These are phyloP conservation scores for Fusarium sp. DNA, from an alignment of 2,329 filamentous ascomycete species.

Conservation along the genomic window DNA sequence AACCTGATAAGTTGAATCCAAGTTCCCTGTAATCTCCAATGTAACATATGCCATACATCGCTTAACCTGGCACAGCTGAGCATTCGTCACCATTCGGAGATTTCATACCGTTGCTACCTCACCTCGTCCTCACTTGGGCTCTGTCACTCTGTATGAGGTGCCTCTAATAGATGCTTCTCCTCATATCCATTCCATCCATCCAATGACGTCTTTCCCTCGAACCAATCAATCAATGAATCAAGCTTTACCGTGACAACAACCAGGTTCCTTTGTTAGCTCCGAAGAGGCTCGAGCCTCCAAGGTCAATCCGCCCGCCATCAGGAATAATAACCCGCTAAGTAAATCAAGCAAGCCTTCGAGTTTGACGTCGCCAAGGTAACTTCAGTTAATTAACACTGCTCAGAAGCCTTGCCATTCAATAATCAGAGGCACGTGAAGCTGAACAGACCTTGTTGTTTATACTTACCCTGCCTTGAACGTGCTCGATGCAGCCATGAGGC, in stretches of 20 bases:
- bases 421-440: background rate
- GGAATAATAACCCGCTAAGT: background rate
- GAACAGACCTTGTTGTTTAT: background rate
- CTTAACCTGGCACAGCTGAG: background rate
- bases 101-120: background rate
- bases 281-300: background rate
- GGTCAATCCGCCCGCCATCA: background rate
- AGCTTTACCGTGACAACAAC: background rate
- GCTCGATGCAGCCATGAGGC: background rate
- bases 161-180: background rate
- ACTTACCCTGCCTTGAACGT: background rate
- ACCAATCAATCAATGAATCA: background rate
- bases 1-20: background rate
- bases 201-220: constrained; percentile 18
- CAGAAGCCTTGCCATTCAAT: background rate
- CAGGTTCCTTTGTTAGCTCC: background rate
- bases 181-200: constrained; percentile 6
- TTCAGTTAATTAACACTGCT: background rate
- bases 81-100: constrained; percentile 11
- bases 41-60: constrained; percentile 7
- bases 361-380: background rate
- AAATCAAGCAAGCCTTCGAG: background rate
- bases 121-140: background rate
- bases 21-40: background rate
- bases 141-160: background rate